Base-by-base conservation (phyloP, 306 rosid species). In the Prunus mume region DNA sequence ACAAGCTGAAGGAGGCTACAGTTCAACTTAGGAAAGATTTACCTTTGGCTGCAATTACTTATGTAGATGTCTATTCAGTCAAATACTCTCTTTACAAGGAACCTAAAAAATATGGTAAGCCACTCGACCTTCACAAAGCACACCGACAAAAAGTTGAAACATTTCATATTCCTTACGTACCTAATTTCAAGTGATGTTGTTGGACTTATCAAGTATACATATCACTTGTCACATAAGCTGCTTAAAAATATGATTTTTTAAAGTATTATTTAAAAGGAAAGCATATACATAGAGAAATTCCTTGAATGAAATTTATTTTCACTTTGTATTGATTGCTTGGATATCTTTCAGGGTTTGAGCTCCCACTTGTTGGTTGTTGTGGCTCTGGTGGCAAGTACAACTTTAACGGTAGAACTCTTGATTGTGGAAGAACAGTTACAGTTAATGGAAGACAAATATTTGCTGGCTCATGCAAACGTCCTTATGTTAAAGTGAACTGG, bases 321-420 rank as follows among this genome's bases (percentile, higher is more conserved):
- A 27, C n/a, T 14, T 34, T 68, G 50, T 69, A 18, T 18, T 12
- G n/a, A 6, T 52, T 51, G 4, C 54, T 65, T 41, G 25, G 3
- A 3, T 25, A 5, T 18, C 43, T 34, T 73, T 76, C 67, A 90
- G 92, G 95, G 64, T 87, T 88, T 79, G 89, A 86, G 71, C 24
- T 22, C 11, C 84, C 92, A 20, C 76, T 49, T 0, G 79, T 76
- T 51, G 28, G 83, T 3, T 90, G 95, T 14, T 88, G 95, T 77
- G 92, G 95, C 1, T 65, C 77, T 66, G 95, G 90, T 69, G 92
- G 88, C 12, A 32, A 77, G 63, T 84, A 90, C 79, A 90, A 84
- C 67, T 82, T 15, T 14, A 72, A 20, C 54, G 0, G 0, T 13
- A 52, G 6, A 34, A 34, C 41, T 51, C 78, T 27, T 38, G 28